phyloP scores from a whole-genome alignment of 2,329 filamentous ascomycete species.

The Curvularia sp. region DNA sequence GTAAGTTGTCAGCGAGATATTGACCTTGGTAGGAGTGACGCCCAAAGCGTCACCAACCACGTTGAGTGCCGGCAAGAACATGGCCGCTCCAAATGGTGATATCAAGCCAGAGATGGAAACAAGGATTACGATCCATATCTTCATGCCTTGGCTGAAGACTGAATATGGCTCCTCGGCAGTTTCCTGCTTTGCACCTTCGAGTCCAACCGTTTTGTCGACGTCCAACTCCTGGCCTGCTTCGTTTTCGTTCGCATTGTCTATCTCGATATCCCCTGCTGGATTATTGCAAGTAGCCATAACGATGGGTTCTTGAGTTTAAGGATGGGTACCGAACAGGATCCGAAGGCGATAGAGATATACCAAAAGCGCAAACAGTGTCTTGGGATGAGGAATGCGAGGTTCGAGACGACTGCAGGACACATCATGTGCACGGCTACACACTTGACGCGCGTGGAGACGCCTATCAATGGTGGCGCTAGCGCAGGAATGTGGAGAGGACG shows the following conservation, averaged over 20 bases:
- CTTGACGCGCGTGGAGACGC: constrained; percentile 7
- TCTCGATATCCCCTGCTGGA: not conserved
- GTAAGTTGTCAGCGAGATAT: constrained; percentile 62
- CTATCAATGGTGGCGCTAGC: constrained; percentile 14
- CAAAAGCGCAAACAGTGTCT: not conserved
- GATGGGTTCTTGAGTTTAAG: not conserved
- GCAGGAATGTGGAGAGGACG: constrained; percentile 12
- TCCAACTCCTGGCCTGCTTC: constrained; percentile 16
- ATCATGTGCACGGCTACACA: constrained; percentile 8
- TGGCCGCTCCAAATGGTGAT: constrained; percentile 55
- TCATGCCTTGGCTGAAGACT: constrained; percentile 43
- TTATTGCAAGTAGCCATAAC: constrained; percentile 8
- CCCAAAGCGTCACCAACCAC: constrained; percentile 48
- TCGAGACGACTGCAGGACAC: not conserved
- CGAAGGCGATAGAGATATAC: not conserved
- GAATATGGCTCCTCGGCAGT: constrained; percentile 42
- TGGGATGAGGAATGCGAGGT: not conserved
- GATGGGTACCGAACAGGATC: not conserved
- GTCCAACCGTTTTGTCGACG: constrained; percentile 23
- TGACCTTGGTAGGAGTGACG: constrained; percentile 55
- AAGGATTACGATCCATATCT: constrained; percentile 59
- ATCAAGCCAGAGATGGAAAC: constrained; percentile 58
- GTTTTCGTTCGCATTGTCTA: not conserved
- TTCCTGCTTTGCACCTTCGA: constrained; percentile 26
- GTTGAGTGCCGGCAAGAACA: constrained; percentile 50